Conservation (phyloP, 192 early-diverging fungal species). For the Martensiomyces pterosporus region DNA sequence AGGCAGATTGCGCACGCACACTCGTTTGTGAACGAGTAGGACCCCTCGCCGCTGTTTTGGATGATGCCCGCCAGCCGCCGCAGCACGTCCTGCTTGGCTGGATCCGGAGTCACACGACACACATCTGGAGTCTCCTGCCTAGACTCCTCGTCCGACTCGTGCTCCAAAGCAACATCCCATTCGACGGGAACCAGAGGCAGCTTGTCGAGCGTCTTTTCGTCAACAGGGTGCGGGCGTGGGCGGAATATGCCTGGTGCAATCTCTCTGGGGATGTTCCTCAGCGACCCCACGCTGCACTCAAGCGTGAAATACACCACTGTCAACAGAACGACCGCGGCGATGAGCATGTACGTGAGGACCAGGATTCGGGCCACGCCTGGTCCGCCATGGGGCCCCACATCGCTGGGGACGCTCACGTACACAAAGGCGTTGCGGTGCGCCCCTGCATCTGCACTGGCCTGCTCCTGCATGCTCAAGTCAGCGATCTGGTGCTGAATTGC, state of each 20-base stretch:
- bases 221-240: constrained; percentile 25
- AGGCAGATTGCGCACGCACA: constrained; percentile 74
- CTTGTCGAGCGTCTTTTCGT: constrained; percentile 14
- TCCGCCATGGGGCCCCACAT: constrained; percentile 2
- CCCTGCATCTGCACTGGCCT: neutral
- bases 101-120: neutral
- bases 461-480: neutral
- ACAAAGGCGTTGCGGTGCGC: constrained; percentile 20
- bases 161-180: constrained; percentile 13
- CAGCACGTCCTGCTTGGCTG: constrained; percentile 14
- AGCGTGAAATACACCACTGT: constrained; percentile 29
- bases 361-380: constrained; percentile 19
- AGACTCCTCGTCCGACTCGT: constrained; percentile 21
- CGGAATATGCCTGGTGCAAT: constrained; percentile 35
- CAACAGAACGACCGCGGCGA: constrained; percentile 17
- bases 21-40: constrained; percentile 55
- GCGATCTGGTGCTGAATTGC: constrained; percentile 20
- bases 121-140: constrained; percentile 22
- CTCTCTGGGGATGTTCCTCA: constrained; percentile 32
- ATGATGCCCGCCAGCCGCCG: constrained; percentile 38
- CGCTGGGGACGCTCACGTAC: constrained; percentile 20
- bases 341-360: constrained; percentile 29
- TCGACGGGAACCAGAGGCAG: constrained; percentile 35
- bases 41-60: constrained; percentile 20
- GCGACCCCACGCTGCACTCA: constrained; percentile 39